Evolutionary conservation across 2,329 filamentous ascomycete genomes (phyloP), one percentile per base, ranked within the genome.

Genomic region (Aureobasidium mangrovei): DNA sequence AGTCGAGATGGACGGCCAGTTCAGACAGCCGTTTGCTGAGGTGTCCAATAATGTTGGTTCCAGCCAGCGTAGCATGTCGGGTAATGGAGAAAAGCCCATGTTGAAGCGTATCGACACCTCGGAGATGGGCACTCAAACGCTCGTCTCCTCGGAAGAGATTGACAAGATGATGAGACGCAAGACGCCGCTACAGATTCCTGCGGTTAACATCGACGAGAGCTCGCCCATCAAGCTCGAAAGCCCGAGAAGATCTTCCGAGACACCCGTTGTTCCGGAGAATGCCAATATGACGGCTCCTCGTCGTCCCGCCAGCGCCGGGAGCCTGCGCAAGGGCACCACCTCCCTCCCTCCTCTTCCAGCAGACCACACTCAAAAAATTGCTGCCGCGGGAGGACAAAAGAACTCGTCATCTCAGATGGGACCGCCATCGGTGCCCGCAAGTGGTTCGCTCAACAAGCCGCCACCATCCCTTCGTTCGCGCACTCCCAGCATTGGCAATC

Each of bases 331-430:
- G 43, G 49, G 68, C 68, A 53, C 69, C 5, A 71, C 72, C 32
- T 60, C 65, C 6, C 77, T 82, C 57, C 89, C 89, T 36, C 90
- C 90, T 32, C 75, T 96, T 56, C 91, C 91, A 39, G 62, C 76
- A 9, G 91, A 96, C 67, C 90, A 95, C 68, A 87, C 82, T 61
- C 82, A 93, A 70, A 84, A 80, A 56, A 95, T 96, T 61, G 85
- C 91, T 63, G 88, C 88, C 46, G 88, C 87, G 38, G 74, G 77
- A 82, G 58, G 76, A 78, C 29, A 77, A 58, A 63, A 77, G 64
- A 66, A 75, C 62, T 64, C 72, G 29, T 61, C 70, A 52, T 68
- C 74, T 56, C 62, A 70, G 36, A 96, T 96, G 91, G 89, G 86
- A 2, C 91, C 91, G 45, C 91, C 91, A n/a, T 69, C 82, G 40